These are phyloP conservation scores for Aspergillus hortae DNA, from an alignment of 2,329 filamentous ascomycete species.

Conservation along the genomic window DNA sequence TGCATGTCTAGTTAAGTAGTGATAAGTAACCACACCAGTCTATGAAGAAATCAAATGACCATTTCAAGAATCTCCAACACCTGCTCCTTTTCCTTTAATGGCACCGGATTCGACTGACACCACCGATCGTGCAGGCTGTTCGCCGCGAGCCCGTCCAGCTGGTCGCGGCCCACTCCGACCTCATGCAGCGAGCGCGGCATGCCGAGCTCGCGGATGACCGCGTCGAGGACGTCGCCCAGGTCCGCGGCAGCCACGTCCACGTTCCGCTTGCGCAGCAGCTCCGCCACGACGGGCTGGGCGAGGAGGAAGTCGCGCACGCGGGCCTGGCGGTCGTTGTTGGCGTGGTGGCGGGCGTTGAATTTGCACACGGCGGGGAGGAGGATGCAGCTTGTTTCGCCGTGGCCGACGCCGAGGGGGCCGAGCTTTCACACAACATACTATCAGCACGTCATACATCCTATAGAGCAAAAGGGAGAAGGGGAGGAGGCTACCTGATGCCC, in stretches of 20 bases:
- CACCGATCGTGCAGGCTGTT: conserved; percentile 51
- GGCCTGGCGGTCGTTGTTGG: conserved; percentile 43
- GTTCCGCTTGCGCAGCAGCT: conserved; percentile 31
- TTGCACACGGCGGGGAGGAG: conserved; percentile 55
- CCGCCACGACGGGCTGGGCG: conserved; percentile 31
- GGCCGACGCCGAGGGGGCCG: conserved; percentile 55
- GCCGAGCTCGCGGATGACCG: conserved; percentile 49
- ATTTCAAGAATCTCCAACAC: conserved; percentile 52
- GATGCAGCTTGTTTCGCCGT: conserved; percentile 59
- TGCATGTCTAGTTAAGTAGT: background rate
- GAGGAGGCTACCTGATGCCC: conserved; percentile 44
- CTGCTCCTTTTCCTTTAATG: conserved; percentile 45
- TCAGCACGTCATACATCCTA: no score
- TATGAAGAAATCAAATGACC: conserved; percentile 20
- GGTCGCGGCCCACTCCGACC: conserved; percentile 49
- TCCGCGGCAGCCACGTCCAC: conserved; percentile 31
- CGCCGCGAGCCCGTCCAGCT: conserved; percentile 47
- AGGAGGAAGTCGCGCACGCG: conserved; percentile 41
- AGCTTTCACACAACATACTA: conserved; percentile 26
- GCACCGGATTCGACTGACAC: conserved; percentile 50
- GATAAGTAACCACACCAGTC: background rate
- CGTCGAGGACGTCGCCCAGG: conserved; percentile 52
- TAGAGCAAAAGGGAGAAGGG: no score
- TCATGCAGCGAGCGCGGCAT: conserved; percentile 54
- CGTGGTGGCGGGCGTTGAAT: conserved; percentile 48